A percentile compares a stretch with the other conserved stretches of the same genome.
phyloP scores from a whole-genome alignment of 345 rosid genomes.

The Eucalyptus microcorys region DNA sequence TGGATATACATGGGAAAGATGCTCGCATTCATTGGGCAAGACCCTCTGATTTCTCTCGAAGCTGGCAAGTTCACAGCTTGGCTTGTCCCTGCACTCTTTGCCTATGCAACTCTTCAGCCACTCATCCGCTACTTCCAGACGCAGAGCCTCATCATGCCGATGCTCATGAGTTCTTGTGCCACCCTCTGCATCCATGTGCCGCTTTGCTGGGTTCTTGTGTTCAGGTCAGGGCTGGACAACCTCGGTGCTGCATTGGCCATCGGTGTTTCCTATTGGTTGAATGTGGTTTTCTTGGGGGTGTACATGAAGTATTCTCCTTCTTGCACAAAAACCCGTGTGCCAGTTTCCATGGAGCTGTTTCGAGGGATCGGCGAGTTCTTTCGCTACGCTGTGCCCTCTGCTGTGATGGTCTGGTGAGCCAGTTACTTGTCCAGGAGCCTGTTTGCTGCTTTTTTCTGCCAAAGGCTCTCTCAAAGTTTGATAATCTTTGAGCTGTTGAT shows the following conservation, averaged over 20 bases:
- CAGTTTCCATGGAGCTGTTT: slow-evolving; percentile 8
- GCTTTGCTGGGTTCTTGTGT: slow-evolving; percentile 26
- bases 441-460: not conserved
- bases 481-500: not conserved
- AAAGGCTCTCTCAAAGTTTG: not conserved
- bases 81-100: slow-evolving; percentile 36
- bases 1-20: slow-evolving; percentile 28
- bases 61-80: slow-evolving; percentile 16
- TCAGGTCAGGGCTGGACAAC: slow-evolving; percentile 9
- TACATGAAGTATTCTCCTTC: slow-evolving; percentile 21
- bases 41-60: slow-evolving; percentile 20
- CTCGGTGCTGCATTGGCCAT: slow-evolving; percentile 27
- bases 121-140: slow-evolving; percentile 20
- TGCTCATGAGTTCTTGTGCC: slow-evolving; percentile 19
- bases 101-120: slow-evolving; percentile 27
- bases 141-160: slow-evolving; percentile 27
- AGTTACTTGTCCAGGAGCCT: not conserved
- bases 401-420: slow-evolving; percentile 32
- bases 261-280: slow-evolving; percentile 22
- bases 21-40: slow-evolving; percentile 27
- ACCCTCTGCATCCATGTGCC: slow-evolving; percentile 16
- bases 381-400: slow-evolving; percentile 31
- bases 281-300: slow-evolving; percentile 14
- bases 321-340: slow-evolving; percentile 16
- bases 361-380: slow-evolving; percentile 19